These are phyloP conservation scores for Penicillium sp. DNA, from an alignment of 2,329 filamentous ascomycete genomes.

Conservation along the genomic window DNA sequence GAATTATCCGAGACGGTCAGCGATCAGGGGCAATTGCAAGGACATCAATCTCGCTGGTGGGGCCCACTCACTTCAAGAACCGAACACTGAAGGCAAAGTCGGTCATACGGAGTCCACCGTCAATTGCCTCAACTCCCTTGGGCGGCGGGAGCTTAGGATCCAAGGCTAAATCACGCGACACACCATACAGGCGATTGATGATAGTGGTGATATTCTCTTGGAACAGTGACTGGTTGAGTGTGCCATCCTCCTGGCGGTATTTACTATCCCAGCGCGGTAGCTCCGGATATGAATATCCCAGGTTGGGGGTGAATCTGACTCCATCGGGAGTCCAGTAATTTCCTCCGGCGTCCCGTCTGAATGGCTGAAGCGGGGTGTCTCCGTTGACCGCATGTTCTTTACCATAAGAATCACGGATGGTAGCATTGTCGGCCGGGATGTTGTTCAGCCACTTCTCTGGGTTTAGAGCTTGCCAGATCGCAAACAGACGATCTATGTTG, in stretches of 20 bases:
- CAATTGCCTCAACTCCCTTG: slow-evolving; percentile 8
- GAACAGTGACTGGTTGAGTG: slow-evolving; percentile 5
- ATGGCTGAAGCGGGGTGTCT: slow-evolving; percentile 6
- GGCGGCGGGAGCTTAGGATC: slow-evolving; percentile 4
- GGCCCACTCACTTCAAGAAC: slow-evolving; percentile 5
- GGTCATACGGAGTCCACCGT: slow-evolving; percentile 6
- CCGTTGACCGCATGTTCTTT: slow-evolving; percentile 2
- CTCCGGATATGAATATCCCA: slow-evolving; percentile 10
- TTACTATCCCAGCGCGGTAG: slow-evolving; percentile 3
- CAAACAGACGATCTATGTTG: slow-evolving; percentile 19
- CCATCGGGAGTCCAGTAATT: slow-evolving; percentile 7
- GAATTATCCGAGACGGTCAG: background rate
- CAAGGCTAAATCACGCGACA: slow-evolving; percentile 7
- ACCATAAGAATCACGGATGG: slow-evolving; percentile 4
- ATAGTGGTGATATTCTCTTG: background rate
- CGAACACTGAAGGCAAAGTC: slow-evolving; percentile 14
- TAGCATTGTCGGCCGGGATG: slow-evolving; percentile 5
- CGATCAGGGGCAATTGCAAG: background rate
- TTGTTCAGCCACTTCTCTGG: slow-evolving; percentile 6
- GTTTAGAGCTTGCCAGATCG: slow-evolving; percentile 16
- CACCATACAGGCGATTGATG: slow-evolving; percentile 7
- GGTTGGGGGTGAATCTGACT: slow-evolving; percentile 1
- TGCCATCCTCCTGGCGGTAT: slow-evolving; percentile 1
- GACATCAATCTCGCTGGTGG: no score
- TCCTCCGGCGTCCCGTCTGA: slow-evolving; percentile 1